Evolutionary conservation across 352 stramenopile genomes (phyloP).

Genomic region (Pythium diclinum): DNA sequence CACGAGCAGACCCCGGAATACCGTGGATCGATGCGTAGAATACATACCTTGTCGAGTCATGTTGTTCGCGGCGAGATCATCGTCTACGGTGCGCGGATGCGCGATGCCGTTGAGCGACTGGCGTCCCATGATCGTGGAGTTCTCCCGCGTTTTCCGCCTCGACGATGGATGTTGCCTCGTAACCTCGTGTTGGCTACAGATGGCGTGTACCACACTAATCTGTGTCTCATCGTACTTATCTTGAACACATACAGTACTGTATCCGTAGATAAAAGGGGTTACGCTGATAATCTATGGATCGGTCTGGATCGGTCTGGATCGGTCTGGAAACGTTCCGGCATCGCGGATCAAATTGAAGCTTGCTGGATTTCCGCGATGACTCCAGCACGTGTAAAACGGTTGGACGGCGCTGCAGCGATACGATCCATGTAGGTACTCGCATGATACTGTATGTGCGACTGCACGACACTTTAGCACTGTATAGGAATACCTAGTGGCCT

Average conservation of each 20-base stretch:
- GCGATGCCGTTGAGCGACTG: conserved; percentile 1
- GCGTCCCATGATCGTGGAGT: not conserved
- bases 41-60: conserved; percentile 17
- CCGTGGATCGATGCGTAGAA: not conserved
- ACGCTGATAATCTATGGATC: not conserved
- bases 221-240: too few relatives aligned
- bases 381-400: not conserved
- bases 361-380: not conserved
- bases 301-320: not conserved
- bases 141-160: not conserved
- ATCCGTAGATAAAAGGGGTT: not conserved
- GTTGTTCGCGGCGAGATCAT: conserved; percentile 16
- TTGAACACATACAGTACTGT: not conserved
- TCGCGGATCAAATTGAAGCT: not conserved
- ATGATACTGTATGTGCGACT: not conserved
- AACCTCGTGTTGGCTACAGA: not conserved
- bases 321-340: not conserved
- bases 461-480: too few relatives aligned
- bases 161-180: not conserved
- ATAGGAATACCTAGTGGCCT: too few relatives aligned
- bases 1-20: not conserved
- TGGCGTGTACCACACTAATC: not conserved
- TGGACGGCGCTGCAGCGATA: too few relatives aligned
- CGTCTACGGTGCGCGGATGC: conserved; percentile 10
- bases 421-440: not conserved